A percentile compares a stretch with the other conserved stretches of the same genome.
Conservation (phyloP, 23 red algal genomes). For the Gracilariopsis chorda region DNA sequence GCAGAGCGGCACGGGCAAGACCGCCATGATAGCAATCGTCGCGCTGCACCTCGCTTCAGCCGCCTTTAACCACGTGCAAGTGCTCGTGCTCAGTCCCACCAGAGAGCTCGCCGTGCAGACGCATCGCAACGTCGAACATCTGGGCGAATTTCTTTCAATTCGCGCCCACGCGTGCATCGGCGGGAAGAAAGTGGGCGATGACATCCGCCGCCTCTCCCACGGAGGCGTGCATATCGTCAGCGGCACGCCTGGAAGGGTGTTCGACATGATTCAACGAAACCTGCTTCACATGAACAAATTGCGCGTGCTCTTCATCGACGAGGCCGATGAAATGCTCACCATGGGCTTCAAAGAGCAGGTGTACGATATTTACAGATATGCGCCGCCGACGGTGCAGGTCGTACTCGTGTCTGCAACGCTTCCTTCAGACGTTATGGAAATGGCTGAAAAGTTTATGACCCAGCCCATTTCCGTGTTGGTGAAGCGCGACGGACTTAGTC, state of each 20-base stretch:
- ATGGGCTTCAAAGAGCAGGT: conserved; percentile 90
- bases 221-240: conserved; percentile 85
- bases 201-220: conserved; percentile 52
- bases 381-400: conserved; percentile 69
- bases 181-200: conserved; percentile 71
- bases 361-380: conserved; percentile 86
- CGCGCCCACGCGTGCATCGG: conserved; percentile 59
- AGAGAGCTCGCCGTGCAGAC: conserved; percentile 89
- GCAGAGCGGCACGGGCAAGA: conserved; percentile 93
- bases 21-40: conserved; percentile 79
- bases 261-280: conserved; percentile 78
- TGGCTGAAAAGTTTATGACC: conserved; percentile 83
- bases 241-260: conserved; percentile 86
- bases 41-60: conserved; percentile 47
- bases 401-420: conserved; percentile 86
- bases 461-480: conserved; percentile 83
- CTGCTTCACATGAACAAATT: conserved; percentile 50
- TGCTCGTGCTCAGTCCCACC: conserved; percentile 84
- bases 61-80: conserved; percentile 52
- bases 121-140: conserved; percentile 18
- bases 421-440: conserved; percentile 73
- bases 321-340: conserved; percentile 91
- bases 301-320: conserved; percentile 69
- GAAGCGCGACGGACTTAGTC: conserved; percentile 80
- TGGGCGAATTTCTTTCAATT: conserved; percentile 74